Evolutionary conservation across 208 protist genomes (phyloP).

Genomic region (Acanthamoeba triangularis): DNA sequence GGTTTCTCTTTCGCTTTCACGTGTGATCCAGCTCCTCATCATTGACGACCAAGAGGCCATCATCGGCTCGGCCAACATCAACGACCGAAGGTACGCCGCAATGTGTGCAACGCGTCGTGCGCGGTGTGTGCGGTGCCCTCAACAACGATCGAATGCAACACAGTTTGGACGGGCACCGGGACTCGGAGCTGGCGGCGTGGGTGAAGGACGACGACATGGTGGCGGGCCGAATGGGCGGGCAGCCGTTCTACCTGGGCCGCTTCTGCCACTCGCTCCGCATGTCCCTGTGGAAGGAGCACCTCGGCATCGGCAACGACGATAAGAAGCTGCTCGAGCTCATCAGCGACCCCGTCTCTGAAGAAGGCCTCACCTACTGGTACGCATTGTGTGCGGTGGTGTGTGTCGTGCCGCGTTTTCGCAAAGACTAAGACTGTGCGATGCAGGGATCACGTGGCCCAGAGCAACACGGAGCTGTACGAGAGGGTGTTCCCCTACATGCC

Average conservation of each 20-base stretch:
- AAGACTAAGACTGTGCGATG: not conserved
- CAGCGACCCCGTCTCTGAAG: constrained; percentile 43
- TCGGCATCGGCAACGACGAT: constrained; percentile 72
- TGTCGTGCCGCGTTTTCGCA: not conserved
- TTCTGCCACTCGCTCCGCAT: constrained; percentile 78
- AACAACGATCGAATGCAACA: not conserved
- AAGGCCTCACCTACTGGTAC: constrained; percentile 47
- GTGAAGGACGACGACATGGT: constrained; percentile 76
- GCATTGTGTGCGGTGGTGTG: not conserved
- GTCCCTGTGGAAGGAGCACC: constrained; percentile 84
- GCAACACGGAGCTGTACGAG: constrained; percentile 69
- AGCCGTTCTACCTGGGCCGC: constrained; percentile 42
- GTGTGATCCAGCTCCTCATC: constrained; percentile 82
- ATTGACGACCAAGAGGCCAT: constrained; percentile 82
- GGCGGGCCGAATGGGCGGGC: constrained; percentile 70
- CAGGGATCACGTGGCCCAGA: not conserved
- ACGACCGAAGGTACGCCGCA: constrained; percentile 80
- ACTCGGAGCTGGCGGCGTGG: constrained; percentile 79
- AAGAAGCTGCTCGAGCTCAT: constrained; percentile 11
- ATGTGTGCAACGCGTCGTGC: not conserved
- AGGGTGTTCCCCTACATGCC: constrained; percentile 69
- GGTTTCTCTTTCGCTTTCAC: not conserved
- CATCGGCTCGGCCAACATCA: constrained; percentile 87
- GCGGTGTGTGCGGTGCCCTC: not conserved
- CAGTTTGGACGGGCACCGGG: constrained; percentile 77